Conservation (phyloP, 108 stramenopile genomes). For the Skeletonema grethae region DNA sequence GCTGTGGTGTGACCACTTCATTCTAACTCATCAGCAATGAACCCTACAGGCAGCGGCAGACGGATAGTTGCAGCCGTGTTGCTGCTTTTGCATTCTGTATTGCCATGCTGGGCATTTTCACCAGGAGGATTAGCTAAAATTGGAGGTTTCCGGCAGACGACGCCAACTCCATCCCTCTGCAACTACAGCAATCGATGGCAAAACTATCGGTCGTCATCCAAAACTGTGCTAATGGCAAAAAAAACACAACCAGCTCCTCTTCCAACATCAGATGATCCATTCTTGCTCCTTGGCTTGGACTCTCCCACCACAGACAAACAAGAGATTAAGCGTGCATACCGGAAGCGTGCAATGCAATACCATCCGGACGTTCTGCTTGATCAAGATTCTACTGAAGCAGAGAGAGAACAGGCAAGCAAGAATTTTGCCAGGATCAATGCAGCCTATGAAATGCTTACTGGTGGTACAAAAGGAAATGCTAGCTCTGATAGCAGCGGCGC, state of each 20-base stretch:
- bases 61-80: neutral
- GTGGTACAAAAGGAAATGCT: slow-evolving; percentile 32
- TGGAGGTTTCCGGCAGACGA: neutral
- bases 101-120: neutral
- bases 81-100: neutral
- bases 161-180: slow-evolving; percentile 1
- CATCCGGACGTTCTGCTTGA: slow-evolving; percentile 79
- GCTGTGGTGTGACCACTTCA: no score
- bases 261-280: slow-evolving; percentile 48
- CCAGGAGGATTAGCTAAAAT: neutral
- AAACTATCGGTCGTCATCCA: neutral
- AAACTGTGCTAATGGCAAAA: slow-evolving; percentile 6
- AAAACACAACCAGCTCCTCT: slow-evolving; percentile 44
- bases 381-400: slow-evolving; percentile 52
- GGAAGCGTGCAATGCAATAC: slow-evolving; percentile 74
- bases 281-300: slow-evolving; percentile 50
- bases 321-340: slow-evolving; percentile 82
- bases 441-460: slow-evolving; percentile 73
- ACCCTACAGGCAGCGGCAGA: neutral
- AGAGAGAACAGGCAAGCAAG: slow-evolving; percentile 70
- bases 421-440: slow-evolving; percentile 83
- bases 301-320: slow-evolving; percentile 60
- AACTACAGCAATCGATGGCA: neutral
- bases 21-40: neutral
- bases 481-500: neutral